These are phyloP conservation scores for Cokeromyces recurvatus DNA, from an alignment of 371 early-diverging fungal species.

Conservation along the genomic window DNA sequence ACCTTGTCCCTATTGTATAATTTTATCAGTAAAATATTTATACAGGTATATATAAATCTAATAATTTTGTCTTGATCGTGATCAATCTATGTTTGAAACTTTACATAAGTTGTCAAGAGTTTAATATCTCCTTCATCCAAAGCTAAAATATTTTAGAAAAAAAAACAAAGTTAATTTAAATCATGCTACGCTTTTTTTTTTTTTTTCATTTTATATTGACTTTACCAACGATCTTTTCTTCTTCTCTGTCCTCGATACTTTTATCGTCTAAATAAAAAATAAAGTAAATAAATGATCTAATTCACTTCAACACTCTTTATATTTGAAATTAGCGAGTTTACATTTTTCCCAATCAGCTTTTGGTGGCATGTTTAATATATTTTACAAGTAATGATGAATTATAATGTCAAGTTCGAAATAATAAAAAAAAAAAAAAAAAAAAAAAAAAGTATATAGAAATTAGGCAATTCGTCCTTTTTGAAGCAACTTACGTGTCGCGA, in stretches of 20 bases:
- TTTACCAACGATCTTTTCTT: conserved; percentile 89
- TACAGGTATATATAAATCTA: too few relatives aligned
- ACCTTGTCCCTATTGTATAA: conserved; percentile 86
- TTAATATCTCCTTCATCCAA: conserved; percentile 98
- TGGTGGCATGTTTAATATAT: conserved; percentile 17
- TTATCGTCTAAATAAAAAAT: conserved; percentile 63
- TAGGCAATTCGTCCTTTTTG: neutral
- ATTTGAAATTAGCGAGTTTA: conserved; percentile 28
- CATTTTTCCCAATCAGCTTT: conserved; percentile 93
- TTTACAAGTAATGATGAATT: neutral
- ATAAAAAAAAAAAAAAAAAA: neutral
- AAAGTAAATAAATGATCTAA: too few relatives aligned
- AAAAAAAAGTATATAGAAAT: neutral
- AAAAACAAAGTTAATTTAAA: neutral
- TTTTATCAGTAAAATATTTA: neutral
- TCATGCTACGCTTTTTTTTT: too few relatives aligned
- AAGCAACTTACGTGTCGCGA: conserved; percentile 20
- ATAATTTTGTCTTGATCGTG: too few relatives aligned
- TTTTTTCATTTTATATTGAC: too few relatives aligned
- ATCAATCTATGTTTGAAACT: neutral
- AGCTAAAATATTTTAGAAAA: conserved; percentile 34
- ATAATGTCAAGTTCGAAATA: conserved; percentile 1
- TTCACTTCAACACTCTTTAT: neutral
- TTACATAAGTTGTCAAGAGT: conserved; percentile 87
- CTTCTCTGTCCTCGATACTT: conserved; percentile 70